A percentile compares a stretch with the other conserved stretches of the same genome.
Evolutionary conservation across 306 rosid genomes (phyloP).

Genomic region (Quercus mongolica): DNA sequence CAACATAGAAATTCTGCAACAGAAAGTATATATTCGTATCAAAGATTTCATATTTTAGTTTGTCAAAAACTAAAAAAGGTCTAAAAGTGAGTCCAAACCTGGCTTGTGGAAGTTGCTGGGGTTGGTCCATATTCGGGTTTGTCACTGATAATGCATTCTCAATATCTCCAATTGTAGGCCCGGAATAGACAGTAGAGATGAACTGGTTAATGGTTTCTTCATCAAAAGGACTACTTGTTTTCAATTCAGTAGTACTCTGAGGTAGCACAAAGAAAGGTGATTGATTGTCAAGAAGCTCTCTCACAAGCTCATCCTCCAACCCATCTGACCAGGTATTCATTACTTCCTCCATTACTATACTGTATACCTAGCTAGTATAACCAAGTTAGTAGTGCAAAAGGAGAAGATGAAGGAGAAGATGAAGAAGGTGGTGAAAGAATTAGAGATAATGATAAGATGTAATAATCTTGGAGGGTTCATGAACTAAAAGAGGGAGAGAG

Average conservation of each 20-base stretch:
- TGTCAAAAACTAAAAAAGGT: no score
- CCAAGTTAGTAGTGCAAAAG: conserved; percentile 28
- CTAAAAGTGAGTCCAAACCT: conserved; percentile 29
- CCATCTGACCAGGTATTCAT: conserved; percentile 50
- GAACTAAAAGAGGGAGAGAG: conserved; percentile 29
- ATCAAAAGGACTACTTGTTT: conserved; percentile 1
- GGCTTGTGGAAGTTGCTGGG: conserved; percentile 42
- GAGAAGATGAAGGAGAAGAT: conserved; percentile 1
- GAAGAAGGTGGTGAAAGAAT: conserved; percentile 15
- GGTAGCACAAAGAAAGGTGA: conserved; percentile 50
- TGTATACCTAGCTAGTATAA: conserved; percentile 23
- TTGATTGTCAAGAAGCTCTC: conserved; percentile 65
- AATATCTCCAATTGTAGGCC: conserved; percentile 69
- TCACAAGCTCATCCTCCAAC: conserved; percentile 65
- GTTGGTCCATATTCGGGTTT: conserved; percentile 29
- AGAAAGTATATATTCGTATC: background rate
- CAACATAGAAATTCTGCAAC: conserved; percentile 52
- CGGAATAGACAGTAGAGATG: conserved; percentile 54
- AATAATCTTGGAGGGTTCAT: background rate
- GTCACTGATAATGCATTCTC: conserved; percentile 62
- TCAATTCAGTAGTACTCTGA: conserved; percentile 15
- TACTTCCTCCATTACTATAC: conserved; percentile 29
- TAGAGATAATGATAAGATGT: background rate
- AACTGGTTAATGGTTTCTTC: conserved; percentile 32
- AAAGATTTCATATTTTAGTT: no score